Evolutionary conservation across 73 alveolate species (phyloP), one percentile per base, ranked within the genome.

Genomic region (Paramecium pentaurelia): DNA sequence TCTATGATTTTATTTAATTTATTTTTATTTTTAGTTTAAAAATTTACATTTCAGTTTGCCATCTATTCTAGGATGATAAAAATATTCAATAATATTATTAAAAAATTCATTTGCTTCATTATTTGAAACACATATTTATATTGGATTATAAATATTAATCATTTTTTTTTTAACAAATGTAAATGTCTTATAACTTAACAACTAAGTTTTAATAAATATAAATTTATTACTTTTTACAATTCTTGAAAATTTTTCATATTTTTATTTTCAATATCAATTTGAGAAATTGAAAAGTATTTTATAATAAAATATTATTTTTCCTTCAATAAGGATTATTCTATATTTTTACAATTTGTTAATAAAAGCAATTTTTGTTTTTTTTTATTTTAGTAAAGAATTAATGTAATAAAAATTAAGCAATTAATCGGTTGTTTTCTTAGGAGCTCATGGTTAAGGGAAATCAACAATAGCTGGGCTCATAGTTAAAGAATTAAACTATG

Each of bases 21-120:
- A 87, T 60, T 11, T 27, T 11, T 38, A n/a, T 30, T 58, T 37
- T 18, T 27, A 22, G 60, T 87, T 87, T 34, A 22, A 36, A 64
- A 45, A 60, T 16, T 36, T 28, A 38, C 94, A 88, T 37, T 68
- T 70, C n/a, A 30, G 6, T 4, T 86, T 47, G 1, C 89, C 89
- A 77, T 77, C 80, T 64, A 77, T 80, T 28, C 45, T 8, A 14
- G 95, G 95, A 91, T 83, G 95, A 77, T 91, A 91, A 44, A 91
- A 40, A 40, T 45, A 91, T 68, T 91, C 95, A 49, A 71, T 77
- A 20, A 77, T 77, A 40, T 91, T 91, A 36, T 71, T 91, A 32
- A 93, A 91, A 47, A 91, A 80, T 27, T 91, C 89, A 44, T 92
- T 77, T 3, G n/a, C 28, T 28, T 77, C 87, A 47, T 85, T 59